Percentiles rank a stretch among this genome's conserved stretches.
Conservation (phyloP, 768 basidiomycete genomes). For the Saitozyma podzolica region DNA sequence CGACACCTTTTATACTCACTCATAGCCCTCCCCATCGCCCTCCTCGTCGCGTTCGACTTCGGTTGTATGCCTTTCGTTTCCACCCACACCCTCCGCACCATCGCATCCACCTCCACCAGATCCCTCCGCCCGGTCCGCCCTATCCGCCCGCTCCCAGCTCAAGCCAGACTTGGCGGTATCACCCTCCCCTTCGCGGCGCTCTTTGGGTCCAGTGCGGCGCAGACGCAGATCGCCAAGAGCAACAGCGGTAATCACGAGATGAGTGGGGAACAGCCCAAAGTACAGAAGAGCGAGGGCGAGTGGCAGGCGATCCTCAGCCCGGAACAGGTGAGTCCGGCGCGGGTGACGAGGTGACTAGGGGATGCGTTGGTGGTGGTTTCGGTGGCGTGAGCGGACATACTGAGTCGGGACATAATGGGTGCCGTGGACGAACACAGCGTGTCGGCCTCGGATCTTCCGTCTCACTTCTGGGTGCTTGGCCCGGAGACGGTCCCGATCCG, state of each 20-base stretch:
- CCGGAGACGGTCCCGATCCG: neutral
- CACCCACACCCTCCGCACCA: neutral
- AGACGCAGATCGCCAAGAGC: conserved; percentile 8
- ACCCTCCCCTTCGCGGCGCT: conserved; percentile 33
- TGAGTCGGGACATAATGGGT: too few species aligned
- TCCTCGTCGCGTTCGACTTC: conserved; percentile 7
- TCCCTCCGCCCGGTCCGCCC: neutral
- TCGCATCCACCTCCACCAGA: neutral
- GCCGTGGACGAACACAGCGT: too few species aligned
- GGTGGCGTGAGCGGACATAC: too few species aligned
- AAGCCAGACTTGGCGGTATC: conserved; percentile 22
- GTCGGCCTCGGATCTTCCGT: neutral
- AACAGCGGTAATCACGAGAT: conserved; percentile 5
- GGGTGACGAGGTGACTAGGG: too few species aligned
- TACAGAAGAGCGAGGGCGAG: conserved; percentile 67
- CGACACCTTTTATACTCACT: too few species aligned
- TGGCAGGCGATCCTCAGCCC: conserved; percentile 79
- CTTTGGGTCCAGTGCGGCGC: conserved; percentile 7
- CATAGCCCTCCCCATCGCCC: conserved; percentile 54
- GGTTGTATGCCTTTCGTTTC: neutral
- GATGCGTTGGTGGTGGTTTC: too few species aligned
- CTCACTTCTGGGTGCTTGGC: neutral
- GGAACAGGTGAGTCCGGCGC: conserved; percentile 66
- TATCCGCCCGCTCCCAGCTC: conserved; percentile 24
- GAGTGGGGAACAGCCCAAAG: conserved; percentile 22